Base-by-base conservation (phyloP, 768 basidiomycete genomes). In the Termitomyces sp. region DNA sequence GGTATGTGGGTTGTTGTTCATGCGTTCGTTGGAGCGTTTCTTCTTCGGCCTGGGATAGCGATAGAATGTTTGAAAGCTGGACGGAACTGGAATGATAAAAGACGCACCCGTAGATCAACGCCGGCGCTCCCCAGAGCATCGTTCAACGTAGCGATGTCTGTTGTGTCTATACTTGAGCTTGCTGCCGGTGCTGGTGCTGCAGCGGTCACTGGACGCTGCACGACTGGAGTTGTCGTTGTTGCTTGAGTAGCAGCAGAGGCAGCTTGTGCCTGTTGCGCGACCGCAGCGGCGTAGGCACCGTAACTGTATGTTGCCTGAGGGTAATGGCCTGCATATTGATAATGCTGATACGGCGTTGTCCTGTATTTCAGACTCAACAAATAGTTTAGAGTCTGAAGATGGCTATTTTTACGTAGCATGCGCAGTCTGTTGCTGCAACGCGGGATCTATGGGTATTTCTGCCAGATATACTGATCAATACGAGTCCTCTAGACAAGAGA, bases 81-180 rank as follows among this genome's bases (percentile, higher is more conserved):
- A 43, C 27, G 20, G 5, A 9, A 23, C 13, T 33, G 7, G 18
- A 35, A 22, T 27, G 13, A 31, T n/a, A 35, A 39, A 12, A 38
- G 42, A 36, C 78, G 57, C 59, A 89, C 90, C 66, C 88, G 72
- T n/a, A 94, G 72, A 71, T 94, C 91, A 7, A 94, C 90, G 11
- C 91, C 91, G 7, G 90, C 91, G 64, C 89, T 91, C 5, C 90
- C 91, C 1, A 94, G 71, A 4, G 90, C 91, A 60, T 94, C 91
- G 53, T 91, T 92, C 40, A 94, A 64, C 7, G 87, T 89, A 11
- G 89, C 82, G 32, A 92, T 81, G 62, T 92, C 90, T 3, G 84
- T 70, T 3, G 83, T 84, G 60, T 88, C 88, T 53, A 84, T 73
- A 1, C 70, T 71, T 41, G 67, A 68, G 36, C 58, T 70, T 12